Evolutionary conservation across 306 rosid species (phyloP).

Genomic region (Purshia tridentata): DNA sequence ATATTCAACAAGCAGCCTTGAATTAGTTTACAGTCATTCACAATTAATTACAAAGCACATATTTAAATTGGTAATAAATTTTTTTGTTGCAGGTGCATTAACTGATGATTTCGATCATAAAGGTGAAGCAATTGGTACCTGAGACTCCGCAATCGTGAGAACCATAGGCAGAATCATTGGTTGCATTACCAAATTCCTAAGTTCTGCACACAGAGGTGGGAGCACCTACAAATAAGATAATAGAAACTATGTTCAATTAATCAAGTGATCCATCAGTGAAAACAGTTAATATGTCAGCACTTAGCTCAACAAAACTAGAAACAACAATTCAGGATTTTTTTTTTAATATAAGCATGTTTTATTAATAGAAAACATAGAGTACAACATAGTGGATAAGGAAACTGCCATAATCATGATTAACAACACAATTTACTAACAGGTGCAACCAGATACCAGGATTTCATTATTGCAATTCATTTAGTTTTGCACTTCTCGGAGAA

Average conservation of each 20-base stretch:
- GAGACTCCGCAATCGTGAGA: slow-evolving; percentile 96
- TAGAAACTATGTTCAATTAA: slow-evolving; percentile 19
- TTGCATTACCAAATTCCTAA: slow-evolving; percentile 94
- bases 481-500: background rate
- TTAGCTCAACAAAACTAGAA: slow-evolving; percentile 8
- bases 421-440: background rate
- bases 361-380: no score
- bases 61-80: background rate
- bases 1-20: background rate
- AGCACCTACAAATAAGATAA: slow-evolving; percentile 68
- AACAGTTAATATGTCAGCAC: background rate
- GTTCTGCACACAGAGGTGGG: slow-evolving; percentile 99
- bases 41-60: background rate
- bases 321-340: slow-evolving; percentile 1
- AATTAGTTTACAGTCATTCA: background rate
- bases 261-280: slow-evolving; percentile 5
- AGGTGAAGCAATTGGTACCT: slow-evolving; percentile 48
- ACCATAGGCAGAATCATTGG: slow-evolving; percentile 99
- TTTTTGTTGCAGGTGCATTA: background rate
- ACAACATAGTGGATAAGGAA: no score
- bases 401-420: background rate
- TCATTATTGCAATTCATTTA: background rate
- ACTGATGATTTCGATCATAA: slow-evolving; percentile 1
- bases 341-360: no score
- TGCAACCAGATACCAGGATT: background rate